phyloP scores from a whole-genome alignment of 352 stramenopile species.

The Phytopythium helicoides region DNA sequence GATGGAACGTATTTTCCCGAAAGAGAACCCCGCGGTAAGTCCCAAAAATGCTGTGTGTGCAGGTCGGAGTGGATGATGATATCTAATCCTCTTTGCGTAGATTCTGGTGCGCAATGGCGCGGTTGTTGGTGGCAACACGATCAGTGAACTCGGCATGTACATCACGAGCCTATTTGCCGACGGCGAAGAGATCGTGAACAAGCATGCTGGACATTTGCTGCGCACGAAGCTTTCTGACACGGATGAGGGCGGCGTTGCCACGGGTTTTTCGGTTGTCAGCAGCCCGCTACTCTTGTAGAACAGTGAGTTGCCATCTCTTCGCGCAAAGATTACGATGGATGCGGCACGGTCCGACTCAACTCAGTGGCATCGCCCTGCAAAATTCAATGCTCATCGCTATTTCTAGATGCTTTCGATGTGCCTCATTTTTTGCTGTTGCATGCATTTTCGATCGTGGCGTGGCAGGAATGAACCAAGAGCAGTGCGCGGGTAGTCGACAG shows the following conservation, averaged over 20 bases:
- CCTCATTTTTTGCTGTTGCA: too few relatives aligned
- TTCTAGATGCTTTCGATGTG: neutral
- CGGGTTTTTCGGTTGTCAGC: slow-evolving; percentile 93
- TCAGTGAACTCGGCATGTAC: slow-evolving; percentile 96
- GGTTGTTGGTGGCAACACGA: slow-evolving; percentile 73
- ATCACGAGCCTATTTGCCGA: slow-evolving; percentile 85
- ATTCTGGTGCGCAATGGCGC: slow-evolving; percentile 79
- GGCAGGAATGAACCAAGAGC: neutral
- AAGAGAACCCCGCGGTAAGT: slow-evolving; percentile 58
- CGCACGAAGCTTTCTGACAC: slow-evolving; percentile 94
- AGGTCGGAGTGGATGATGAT: slow-evolving; percentile 34
- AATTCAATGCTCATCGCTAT: too few relatives aligned
- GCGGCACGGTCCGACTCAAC: too few relatives aligned
- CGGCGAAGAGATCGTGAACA: slow-evolving; percentile 88
- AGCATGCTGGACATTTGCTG: slow-evolving; percentile 94
- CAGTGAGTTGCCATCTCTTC: neutral
- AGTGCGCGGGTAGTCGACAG: neutral
- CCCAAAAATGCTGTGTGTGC: slow-evolving; percentile 7
- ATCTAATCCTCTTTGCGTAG: slow-evolving; percentile 12
- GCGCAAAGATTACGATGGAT: neutral
- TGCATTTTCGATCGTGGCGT: too few relatives aligned
- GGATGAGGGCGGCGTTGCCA: slow-evolving; percentile 96
- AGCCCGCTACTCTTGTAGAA: slow-evolving; percentile 85
- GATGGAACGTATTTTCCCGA: slow-evolving; percentile 96
- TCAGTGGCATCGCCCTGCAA: too few relatives aligned